These are phyloP conservation scores for Phaeotremella skinneri DNA, from an alignment of 768 basidiomycete species.

Conservation along the genomic window DNA sequence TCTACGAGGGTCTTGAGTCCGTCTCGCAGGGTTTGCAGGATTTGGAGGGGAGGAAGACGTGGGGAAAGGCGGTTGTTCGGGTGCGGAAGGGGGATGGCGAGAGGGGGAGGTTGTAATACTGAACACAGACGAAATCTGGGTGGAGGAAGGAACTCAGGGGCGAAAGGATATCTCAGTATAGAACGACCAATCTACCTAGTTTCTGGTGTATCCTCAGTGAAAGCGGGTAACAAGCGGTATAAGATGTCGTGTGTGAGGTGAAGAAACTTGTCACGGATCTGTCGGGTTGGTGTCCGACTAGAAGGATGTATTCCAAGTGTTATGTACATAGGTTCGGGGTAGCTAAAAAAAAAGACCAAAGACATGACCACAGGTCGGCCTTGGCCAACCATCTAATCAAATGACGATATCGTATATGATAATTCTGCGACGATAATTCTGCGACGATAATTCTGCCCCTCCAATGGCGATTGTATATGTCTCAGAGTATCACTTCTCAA, in stretches of 20 bases:
- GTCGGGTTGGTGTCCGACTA: too few relatives aligned
- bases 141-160: background rate
- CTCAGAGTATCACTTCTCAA: constrained; percentile 1
- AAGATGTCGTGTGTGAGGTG: too few relatives aligned
- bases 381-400: too few relatives aligned
- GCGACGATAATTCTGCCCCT: too few relatives aligned
- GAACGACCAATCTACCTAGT: background rate
- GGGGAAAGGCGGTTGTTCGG: constrained; percentile 80
- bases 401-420: background rate
- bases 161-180: too few relatives aligned
- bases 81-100: constrained; percentile 51
- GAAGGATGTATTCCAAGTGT: too few relatives aligned
- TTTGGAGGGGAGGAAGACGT: constrained; percentile 78
- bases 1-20: constrained; percentile 65
- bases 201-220: constrained; percentile 2
- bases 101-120: background rate
- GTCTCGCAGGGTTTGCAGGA: constrained; percentile 69
- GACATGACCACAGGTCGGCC: too few relatives aligned
- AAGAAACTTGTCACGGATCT: too few relatives aligned
- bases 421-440: background rate
- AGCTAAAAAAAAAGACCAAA: too few relatives aligned
- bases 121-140: background rate
- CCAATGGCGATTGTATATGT: too few relatives aligned
- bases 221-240: too few relatives aligned
- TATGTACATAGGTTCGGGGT: too few relatives aligned